Evolutionary conservation across 176 grass and related monocot genomes (phyloP).

Genomic region (Tillandsia fasciculata): DNA sequence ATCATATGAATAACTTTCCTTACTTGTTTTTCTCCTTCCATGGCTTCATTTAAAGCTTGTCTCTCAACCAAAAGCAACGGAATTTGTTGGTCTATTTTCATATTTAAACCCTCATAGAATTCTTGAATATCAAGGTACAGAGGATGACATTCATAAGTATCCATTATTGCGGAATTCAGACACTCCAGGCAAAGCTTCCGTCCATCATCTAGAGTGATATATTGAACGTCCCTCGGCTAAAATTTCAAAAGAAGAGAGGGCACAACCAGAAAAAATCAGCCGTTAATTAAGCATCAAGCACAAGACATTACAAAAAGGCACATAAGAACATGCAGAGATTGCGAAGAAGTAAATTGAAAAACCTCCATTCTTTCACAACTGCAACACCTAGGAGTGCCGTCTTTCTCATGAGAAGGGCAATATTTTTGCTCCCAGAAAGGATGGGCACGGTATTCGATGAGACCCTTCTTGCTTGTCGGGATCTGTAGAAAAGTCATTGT

Average conservation of each 20-base stretch:
- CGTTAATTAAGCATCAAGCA: background rate
- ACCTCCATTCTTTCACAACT: slow-evolving; percentile 88
- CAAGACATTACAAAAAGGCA: background rate
- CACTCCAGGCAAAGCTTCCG: slow-evolving; percentile 79
- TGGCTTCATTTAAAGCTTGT: slow-evolving; percentile 77
- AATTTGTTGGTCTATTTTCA: slow-evolving; percentile 72
- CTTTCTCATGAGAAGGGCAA: slow-evolving; percentile 69
- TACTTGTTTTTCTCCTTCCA: slow-evolving; percentile 73
- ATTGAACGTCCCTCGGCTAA: slow-evolving; percentile 54
- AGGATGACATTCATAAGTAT: slow-evolving; percentile 61
- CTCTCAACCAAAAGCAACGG: slow-evolving; percentile 75
- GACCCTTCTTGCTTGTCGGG: slow-evolving; percentile 42
- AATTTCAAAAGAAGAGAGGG: slow-evolving; percentile 5
- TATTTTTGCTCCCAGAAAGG: slow-evolving; percentile 83
- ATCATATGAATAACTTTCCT: slow-evolving; percentile 10
- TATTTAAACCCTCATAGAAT: slow-evolving; percentile 83
- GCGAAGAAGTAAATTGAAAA: background rate
- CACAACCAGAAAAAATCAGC: slow-evolving; percentile 1
- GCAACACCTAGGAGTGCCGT: slow-evolving; percentile 69
- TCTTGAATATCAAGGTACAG: slow-evolving; percentile 81
- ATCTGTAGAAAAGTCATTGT: slow-evolving; percentile 41
- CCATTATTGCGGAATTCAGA: slow-evolving; percentile 67
- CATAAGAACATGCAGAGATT: slow-evolving; percentile 7
- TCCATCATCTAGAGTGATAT: slow-evolving; percentile 76
- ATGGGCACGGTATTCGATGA: slow-evolving; percentile 62